Percentiles rank a stretch among this genome's conserved stretches.
These are phyloP conservation scores for Penicillium sp. DNA, from an alignment of 2,329 filamentous ascomycete species.

Conservation along the genomic window DNA sequence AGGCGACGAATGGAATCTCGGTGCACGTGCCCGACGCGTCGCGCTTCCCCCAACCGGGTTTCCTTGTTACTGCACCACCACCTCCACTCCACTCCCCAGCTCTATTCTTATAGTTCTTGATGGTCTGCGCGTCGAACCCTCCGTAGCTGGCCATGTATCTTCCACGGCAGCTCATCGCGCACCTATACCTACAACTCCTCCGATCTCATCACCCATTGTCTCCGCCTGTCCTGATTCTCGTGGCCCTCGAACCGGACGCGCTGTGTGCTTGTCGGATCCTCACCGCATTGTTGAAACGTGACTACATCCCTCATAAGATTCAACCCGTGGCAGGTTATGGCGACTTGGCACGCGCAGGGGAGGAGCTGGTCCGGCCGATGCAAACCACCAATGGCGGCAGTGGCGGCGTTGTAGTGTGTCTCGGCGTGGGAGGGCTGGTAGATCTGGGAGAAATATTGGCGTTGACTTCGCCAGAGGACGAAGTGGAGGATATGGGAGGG, in stretches of 20 bases:
- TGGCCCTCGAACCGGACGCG: constrained; percentile 89
- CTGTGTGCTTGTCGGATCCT: constrained; percentile 93
- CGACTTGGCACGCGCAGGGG: constrained; percentile 74
- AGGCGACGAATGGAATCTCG: constrained; percentile 23
- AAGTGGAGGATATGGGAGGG: constrained; percentile 60
- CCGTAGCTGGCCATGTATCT: constrained; percentile 69
- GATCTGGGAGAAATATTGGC: constrained; percentile 77
- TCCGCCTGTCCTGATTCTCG: constrained; percentile 83
- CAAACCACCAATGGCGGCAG: constrained; percentile 75
- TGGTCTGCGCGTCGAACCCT: constrained; percentile 17
- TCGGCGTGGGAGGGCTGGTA: constrained; percentile 87
- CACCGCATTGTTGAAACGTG: constrained; percentile 86
- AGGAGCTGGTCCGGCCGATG: constrained; percentile 76
- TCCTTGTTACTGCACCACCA: constrained; percentile 2
- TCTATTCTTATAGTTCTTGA: constrained; percentile 19
- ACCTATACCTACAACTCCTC: constrained; percentile 85
- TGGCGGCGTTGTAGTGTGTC: constrained; percentile 83
- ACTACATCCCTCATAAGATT: constrained; percentile 97
- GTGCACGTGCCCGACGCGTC: constrained; percentile 27
- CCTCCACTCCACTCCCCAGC: not conserved
- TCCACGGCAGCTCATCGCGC: constrained; percentile 78
- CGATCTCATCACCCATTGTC: constrained; percentile 82
- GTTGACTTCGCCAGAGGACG: constrained; percentile 64
- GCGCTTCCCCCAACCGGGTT: constrained; percentile 12
- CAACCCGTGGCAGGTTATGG: constrained; percentile 89